Percentiles rank a stretch among this genome's conserved stretches.
These are phyloP conservation scores for Neurospora sp. DNA, from an alignment of 495 filamentous ascomycete genomes.

Conservation along the genomic window DNA sequence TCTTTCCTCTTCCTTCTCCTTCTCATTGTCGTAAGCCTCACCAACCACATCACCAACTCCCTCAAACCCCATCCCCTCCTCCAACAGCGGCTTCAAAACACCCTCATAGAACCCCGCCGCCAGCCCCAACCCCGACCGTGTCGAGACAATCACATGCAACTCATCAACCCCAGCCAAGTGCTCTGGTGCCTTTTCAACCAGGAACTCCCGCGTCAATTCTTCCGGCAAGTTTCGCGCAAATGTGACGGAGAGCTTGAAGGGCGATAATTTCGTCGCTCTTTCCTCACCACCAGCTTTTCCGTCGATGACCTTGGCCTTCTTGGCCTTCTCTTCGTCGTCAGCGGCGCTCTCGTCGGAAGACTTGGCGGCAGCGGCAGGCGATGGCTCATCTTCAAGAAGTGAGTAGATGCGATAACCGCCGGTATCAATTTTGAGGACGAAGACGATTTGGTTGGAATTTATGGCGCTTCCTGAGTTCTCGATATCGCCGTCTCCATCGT, in stretches of 20 bases:
- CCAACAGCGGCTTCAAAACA: conserved; percentile 49
- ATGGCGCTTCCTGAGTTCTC: background rate
- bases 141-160: conserved; percentile 64
- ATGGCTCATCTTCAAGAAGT: conserved; percentile 17
- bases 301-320: background rate
- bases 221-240: conserved; percentile 19
- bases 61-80: conserved; percentile 6
- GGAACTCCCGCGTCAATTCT: conserved; percentile 18
- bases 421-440: conserved; percentile 11
- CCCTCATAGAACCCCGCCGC: conserved; percentile 46
- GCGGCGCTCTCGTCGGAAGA: background rate
- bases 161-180: conserved; percentile 22
- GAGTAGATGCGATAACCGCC: conserved; percentile 25
- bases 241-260: conserved; percentile 20
- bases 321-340: background rate
- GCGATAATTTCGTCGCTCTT: background rate
- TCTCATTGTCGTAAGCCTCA: background rate
- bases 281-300: background rate
- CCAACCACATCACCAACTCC: background rate
- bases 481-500: background rate
- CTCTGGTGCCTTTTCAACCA: conserved; percentile 20
- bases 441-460: conserved; percentile 27
- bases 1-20: background rate
- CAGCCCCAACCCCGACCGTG: conserved; percentile 55
- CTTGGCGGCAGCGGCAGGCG: background rate